Conservation (phyloP, 257 asterid genomes). For the Lavandula angustifolia region DNA sequence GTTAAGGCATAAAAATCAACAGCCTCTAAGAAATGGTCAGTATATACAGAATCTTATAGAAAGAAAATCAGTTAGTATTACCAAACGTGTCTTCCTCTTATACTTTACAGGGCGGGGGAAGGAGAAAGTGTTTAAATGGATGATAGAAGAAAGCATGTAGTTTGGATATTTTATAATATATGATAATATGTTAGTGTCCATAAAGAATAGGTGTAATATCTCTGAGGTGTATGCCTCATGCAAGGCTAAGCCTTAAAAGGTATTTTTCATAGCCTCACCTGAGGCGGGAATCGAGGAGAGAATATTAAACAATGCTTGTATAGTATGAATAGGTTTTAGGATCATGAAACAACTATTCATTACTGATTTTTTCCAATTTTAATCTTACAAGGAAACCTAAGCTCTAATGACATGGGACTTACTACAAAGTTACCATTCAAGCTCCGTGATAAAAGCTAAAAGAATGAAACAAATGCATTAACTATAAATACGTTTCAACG, state of each 20-base stretch:
- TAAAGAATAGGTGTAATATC: no score
- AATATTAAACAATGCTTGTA: not conserved
- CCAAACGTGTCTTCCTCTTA: no score
- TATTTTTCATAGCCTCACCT: no score
- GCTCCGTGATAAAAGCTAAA: not conserved
- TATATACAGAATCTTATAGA: not conserved
- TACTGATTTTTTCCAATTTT: not conserved
- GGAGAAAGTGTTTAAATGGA: no score
- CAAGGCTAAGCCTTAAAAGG: no score
- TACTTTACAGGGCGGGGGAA: no score
- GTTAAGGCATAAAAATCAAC: not conserved
- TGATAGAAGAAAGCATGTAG: no score
- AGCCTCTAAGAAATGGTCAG: slow-evolving; percentile 4
- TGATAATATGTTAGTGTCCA: not conserved
- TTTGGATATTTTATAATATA: not conserved
- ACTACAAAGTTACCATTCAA: slow-evolving; percentile 5
- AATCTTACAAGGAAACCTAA: slow-evolving; percentile 5
- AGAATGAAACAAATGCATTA: slow-evolving; percentile 1
- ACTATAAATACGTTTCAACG: slow-evolving; percentile 14
- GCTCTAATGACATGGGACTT: not conserved
- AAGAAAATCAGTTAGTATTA: no score
- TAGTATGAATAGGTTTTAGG: not conserved
- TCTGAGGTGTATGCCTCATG: no score
- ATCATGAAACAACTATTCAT: not conserved
- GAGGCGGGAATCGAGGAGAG: no score